Base-by-base conservation (phyloP, 2,329 filamentous ascomycete genomes). In the Botrytis fragariae region DNA sequence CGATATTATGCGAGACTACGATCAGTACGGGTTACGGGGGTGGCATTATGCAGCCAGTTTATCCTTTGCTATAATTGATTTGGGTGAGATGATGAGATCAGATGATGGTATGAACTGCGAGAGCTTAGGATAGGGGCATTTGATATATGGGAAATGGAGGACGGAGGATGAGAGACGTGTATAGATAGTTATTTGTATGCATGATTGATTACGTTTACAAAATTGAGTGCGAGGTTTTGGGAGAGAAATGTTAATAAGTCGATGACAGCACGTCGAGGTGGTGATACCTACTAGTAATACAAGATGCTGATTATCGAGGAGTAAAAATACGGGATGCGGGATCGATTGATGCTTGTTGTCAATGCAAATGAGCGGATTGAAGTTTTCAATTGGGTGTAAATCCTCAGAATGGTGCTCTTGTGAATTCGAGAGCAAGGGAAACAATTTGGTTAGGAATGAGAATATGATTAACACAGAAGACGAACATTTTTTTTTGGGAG, bases 1-100 rank as follows among this genome's bases (percentile, higher is more conserved):
- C 64, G 32, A 57, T 57, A 57, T 42, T 57, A 54, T 54, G 42
- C 45, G 64, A 67, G 64, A 54, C 39, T 44, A 54, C 32, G 48
- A 68, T 68, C 10, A 10, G 45, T 37, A 16, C 18, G 35, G 45
- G 45, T 7, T 57, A 25, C 9, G 65, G 25, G 32, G 48, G 48
- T 32, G 48, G 65, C 25, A 57, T 57, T 57, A 57, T 57, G 18
- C 48, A 57, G 48, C 65, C 37, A 1, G 29, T 44, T 57, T 18
- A 20, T 42, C 37, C 54, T 42, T 42, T 57, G 16, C 39, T 29
- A 63, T 63, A 63, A 42, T n/a, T 62, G 22, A 37, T 57, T 29
- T 42, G 29, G n/a, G 20, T 45, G 51, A 57, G 51, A 68, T 42
- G 48, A 29, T 42, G 48, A 69, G 65, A 57, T 57, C 32, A 54